Evolutionary conservation across 2,329 filamentous ascomycete genomes (phyloP).

Genomic region (Knoxdaviesia capensis): DNA sequence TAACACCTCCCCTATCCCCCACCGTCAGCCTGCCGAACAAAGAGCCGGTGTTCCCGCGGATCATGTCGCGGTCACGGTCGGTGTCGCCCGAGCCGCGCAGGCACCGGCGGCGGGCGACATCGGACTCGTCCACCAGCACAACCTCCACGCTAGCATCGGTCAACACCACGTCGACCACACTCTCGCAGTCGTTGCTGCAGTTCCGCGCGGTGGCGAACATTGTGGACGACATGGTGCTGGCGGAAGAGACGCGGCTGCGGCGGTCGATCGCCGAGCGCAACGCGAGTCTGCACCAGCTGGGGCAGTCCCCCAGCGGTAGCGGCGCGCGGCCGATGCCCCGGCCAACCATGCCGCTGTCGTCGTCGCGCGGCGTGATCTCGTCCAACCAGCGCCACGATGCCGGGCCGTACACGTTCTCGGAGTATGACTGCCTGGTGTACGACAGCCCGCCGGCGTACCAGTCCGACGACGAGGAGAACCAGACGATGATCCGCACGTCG

Average conservation of each 20-base stretch:
- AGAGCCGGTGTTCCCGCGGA: background rate
- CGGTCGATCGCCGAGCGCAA: slow-evolving; percentile 1
- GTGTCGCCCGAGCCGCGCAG: background rate
- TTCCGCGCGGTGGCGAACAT: slow-evolving; percentile 24
- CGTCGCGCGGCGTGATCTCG: too few species aligned
- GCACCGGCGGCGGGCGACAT: slow-evolving; percentile 1
- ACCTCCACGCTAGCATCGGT: background rate
- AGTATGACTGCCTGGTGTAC: background rate
- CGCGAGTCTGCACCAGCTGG: slow-evolving; percentile 5
- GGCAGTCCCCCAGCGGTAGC: slow-evolving; percentile 5
- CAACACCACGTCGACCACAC: slow-evolving; percentile 12
- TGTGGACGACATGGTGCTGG: slow-evolving; percentile 23
- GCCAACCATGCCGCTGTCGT: too few species aligned
- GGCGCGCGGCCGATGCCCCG: background rate
- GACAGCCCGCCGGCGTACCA: slow-evolving; percentile 7
- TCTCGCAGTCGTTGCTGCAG: slow-evolving; percentile 27
- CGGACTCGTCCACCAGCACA: slow-evolving; percentile 1
- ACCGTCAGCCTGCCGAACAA: too few species aligned
- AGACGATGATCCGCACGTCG: background rate
- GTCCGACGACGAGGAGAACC: slow-evolving; percentile 2
- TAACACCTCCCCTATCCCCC: too few species aligned
- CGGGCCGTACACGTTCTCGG: background rate
- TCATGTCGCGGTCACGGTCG: slow-evolving; percentile 6
- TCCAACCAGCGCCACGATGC: background rate
- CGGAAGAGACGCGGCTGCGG: slow-evolving; percentile 16